Percentiles rank a stretch among this genome's conserved stretches.
phyloP scores from a whole-genome alignment of 495 filamentous ascomycete genomes.

The Letharia columbiana region DNA sequence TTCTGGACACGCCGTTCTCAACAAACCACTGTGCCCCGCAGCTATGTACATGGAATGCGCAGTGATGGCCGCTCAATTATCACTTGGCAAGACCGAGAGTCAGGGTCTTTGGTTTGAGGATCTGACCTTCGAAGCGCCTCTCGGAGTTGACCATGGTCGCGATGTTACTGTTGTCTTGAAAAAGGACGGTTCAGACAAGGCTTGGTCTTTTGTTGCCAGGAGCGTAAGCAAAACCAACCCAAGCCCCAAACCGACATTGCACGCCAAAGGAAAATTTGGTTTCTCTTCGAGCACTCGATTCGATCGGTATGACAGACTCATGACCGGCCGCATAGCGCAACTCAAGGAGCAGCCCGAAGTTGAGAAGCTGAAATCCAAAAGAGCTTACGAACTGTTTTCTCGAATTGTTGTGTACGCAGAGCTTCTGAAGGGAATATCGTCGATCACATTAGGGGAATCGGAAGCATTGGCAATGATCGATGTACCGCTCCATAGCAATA shows the following conservation, averaged over 20 bases:
- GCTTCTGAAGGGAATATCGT: constrained; percentile 22
- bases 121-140: constrained; percentile 10
- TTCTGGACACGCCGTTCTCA: constrained; percentile 33
- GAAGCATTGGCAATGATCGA: constrained; percentile 24
- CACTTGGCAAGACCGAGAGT: not conserved
- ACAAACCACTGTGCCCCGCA: constrained; percentile 33
- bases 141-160: constrained; percentile 6
- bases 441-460: constrained; percentile 20
- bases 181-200: not conserved
- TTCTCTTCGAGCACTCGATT: constrained; percentile 7
- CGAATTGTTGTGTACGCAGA: constrained; percentile 25
- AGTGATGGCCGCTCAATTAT: constrained; percentile 10
- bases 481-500: constrained; percentile 6
- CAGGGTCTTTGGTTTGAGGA: constrained; percentile 10
- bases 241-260: not conserved
- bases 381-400: constrained; percentile 28
- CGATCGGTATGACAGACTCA: constrained; percentile 6
- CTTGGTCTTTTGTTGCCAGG: constrained; percentile 7
- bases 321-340: constrained; percentile 1
- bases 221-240: not conserved
- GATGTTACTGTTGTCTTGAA: constrained; percentile 6
- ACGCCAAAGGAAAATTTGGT: constrained; percentile 10
- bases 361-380: constrained; percentile 2
- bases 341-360: not conserved
- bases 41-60: constrained; percentile 35